phyloP scores from a whole-genome alignment of 1,284 basidiomycete genomes.

The Golubevia sp. region DNA sequence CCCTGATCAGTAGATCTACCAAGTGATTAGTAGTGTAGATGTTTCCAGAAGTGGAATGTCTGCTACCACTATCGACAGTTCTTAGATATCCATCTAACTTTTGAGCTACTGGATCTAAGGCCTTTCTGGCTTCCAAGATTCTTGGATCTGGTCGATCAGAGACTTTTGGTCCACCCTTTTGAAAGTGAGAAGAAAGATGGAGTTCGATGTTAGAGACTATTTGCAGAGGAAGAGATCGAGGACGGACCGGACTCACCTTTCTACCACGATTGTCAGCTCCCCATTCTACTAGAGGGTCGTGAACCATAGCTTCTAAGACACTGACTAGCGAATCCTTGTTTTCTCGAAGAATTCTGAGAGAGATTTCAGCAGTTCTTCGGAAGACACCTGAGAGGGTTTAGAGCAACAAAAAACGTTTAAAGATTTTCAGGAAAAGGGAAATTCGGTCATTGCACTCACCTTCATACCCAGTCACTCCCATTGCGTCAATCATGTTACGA shows the following conservation, averaged over 20 bases:
- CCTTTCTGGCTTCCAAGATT: conserved; percentile 42
- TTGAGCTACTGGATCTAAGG: conserved; percentile 45
- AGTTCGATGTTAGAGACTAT: too few relatives aligned
- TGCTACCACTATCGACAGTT: neutral
- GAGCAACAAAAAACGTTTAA: conserved; percentile 3
- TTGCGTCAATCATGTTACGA: conserved; percentile 88
- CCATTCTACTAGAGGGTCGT: conserved; percentile 97
- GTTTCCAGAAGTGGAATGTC: conserved; percentile 18
- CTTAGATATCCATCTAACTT: conserved; percentile 44
- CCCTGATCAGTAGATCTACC: conserved; percentile 56
- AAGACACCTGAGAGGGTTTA: conserved; percentile 73
- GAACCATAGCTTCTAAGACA: conserved; percentile 94
- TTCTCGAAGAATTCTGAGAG: conserved; percentile 81
- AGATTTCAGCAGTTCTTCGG: conserved; percentile 89
- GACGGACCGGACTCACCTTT: conserved; percentile 58
- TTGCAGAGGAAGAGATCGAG: too few relatives aligned
- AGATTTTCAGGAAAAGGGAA: neutral
- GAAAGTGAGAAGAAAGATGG: too few relatives aligned
- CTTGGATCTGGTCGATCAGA: conserved; percentile 28
- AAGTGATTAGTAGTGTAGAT: conserved; percentile 44
- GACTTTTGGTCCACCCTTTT: too few relatives aligned
- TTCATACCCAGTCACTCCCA: conserved; percentile 93
- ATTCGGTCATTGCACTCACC: conserved; percentile 64
- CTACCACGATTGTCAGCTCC: conserved; percentile 67
- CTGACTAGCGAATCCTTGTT: conserved; percentile 95